Evolutionary conservation across 208 protist genomes (phyloP).

Genomic region (Trypanosoma cruzi): DNA sequence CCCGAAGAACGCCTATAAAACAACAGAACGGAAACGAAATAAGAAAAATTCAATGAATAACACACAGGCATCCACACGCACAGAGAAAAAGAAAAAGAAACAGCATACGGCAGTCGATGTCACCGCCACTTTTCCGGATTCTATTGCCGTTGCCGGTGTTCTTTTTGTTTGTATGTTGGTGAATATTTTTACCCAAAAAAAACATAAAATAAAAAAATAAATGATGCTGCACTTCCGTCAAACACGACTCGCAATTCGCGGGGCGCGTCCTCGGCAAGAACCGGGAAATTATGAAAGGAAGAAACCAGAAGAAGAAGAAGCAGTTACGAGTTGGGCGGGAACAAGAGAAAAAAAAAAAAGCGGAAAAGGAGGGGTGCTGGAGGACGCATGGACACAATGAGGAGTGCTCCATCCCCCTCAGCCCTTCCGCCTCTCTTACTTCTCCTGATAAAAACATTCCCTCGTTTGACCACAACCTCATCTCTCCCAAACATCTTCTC

Average conservation of each 20-base stretch:
- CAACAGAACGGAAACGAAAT: too few relatives aligned
- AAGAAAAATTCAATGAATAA: too few relatives aligned
- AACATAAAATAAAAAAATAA: slow-evolving; percentile 33
- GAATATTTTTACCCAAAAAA: slow-evolving; percentile 21
- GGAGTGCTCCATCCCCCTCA: too few relatives aligned
- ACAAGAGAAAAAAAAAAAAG: slow-evolving; percentile 19
- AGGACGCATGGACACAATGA: too few relatives aligned
- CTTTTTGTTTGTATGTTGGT: slow-evolving; percentile 16
- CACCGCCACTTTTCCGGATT: slow-evolving; percentile 2
- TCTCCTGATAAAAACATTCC: not conserved
- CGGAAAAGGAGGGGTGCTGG: too few relatives aligned
- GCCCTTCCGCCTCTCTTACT: slow-evolving; percentile 3
- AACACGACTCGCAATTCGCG: not conserved
- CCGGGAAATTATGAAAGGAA: not conserved
- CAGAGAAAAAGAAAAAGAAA: too few relatives aligned
- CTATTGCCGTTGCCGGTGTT: slow-evolving; percentile 12
- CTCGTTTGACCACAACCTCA: slow-evolving; percentile 6
- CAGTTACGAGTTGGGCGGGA: slow-evolving; percentile 64
- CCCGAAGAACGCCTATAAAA: too few relatives aligned
- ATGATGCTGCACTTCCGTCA: slow-evolving; percentile 21
- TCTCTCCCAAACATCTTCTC: slow-evolving; percentile 1
- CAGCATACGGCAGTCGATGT: not conserved
- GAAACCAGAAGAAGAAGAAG: slow-evolving; percentile 30
- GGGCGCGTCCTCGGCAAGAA: not conserved
- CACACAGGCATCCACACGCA: too few relatives aligned